Percentiles rank a stretch among this genome's conserved stretches.
These are phyloP conservation scores for Aspergillus ibericus DNA, from an alignment of 2,329 filamentous ascomycete species.

Conservation along the genomic window DNA sequence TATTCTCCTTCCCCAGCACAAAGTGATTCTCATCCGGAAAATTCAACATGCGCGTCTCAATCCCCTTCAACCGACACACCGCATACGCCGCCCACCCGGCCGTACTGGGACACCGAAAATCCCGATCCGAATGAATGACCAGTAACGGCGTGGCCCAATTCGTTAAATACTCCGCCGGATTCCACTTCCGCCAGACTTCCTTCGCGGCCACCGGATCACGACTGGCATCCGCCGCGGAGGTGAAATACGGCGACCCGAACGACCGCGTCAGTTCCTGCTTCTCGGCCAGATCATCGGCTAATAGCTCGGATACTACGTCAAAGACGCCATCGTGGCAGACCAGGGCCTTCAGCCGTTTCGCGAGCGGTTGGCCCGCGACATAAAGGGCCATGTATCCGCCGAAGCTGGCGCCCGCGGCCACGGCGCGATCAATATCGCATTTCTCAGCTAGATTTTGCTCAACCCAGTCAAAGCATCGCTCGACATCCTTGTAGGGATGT, in stretches of 20 bases:
- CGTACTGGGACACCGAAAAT: conserved; percentile 1
- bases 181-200: background rate
- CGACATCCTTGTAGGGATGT: background rate
- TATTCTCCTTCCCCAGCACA: conserved; percentile 1
- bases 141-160: conserved; percentile 2
- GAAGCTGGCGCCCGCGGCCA: conserved; percentile 1
- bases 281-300: background rate
- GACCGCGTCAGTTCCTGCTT: background rate
- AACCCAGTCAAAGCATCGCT: background rate
- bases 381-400: conserved; percentile 1
- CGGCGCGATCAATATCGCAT: background rate
- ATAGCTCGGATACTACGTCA: background rate
- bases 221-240: background rate
- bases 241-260: conserved; percentile 3
- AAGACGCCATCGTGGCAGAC: conserved; percentile 2
- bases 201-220: background rate
- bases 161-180: background rate
- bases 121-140: background rate
- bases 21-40: conserved; percentile 5
- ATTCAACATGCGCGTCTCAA: conserved; percentile 1
- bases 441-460: background rate
- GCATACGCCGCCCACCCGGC: conserved; percentile 2
- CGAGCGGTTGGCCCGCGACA: background rate
- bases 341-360: background rate
- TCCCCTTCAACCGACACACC: background rate